Percentiles rank a stretch among this genome's conserved stretches.
Evolutionary conservation across 208 protist species (phyloP).

Genomic region (Trypanosoma melophagium): DNA sequence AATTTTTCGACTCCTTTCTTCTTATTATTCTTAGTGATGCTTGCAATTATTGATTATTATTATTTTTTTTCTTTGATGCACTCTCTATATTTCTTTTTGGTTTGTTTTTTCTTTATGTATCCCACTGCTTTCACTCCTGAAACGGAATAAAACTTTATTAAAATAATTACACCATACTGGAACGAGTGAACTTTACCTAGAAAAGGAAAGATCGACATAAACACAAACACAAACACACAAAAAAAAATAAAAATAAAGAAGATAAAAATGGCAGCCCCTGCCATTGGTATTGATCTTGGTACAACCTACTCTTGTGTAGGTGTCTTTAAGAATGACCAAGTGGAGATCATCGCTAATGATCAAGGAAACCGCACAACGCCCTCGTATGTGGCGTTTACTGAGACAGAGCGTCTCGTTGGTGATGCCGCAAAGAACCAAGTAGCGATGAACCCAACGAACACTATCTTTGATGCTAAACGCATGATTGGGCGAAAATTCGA

Average conservation of each 20-base stretch:
- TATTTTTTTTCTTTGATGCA: not conserved
- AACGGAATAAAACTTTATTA: too few relatives aligned
- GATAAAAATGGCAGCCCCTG: slow-evolving; percentile 30
- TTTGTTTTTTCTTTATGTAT: slow-evolving; percentile 12
- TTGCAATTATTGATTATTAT: not conserved
- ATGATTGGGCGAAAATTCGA: slow-evolving; percentile 92
- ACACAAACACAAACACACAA: not conserved
- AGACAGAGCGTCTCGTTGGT: slow-evolving; percentile 90
- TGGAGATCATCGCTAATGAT: slow-evolving; percentile 92
- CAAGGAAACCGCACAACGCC: slow-evolving; percentile 94
- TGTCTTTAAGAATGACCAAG: slow-evolving; percentile 95
- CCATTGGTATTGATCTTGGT: slow-evolving; percentile 94
- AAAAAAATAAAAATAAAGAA: slow-evolving; percentile 15
- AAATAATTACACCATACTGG: too few relatives aligned
- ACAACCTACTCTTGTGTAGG: slow-evolving; percentile 98
- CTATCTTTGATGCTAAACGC: slow-evolving; percentile 91
- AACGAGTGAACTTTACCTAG: not conserved
- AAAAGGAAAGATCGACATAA: not conserved
- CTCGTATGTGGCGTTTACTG: slow-evolving; percentile 96
- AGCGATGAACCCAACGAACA: slow-evolving; percentile 91
- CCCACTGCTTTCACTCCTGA: too few relatives aligned
- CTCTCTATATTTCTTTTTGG: not conserved
- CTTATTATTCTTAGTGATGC: not conserved
- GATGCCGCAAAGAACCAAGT: slow-evolving; percentile 91
- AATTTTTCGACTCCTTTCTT: not conserved